Conservation (phyloP, 495 filamentous ascomycete species). For the Glonium stellatum region DNA sequence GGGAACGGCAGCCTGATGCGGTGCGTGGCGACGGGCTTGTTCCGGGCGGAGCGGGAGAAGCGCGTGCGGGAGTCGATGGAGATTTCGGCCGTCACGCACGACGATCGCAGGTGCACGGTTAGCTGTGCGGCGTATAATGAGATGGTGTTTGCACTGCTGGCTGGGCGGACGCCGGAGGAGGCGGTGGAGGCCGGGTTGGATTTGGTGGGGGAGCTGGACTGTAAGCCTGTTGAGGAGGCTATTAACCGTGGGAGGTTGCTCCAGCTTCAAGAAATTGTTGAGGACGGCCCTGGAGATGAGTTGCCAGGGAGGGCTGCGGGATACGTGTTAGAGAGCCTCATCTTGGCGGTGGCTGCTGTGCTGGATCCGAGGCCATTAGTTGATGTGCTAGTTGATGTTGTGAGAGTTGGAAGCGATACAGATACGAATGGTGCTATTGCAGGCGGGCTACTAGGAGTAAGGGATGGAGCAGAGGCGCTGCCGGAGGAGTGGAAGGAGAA, state of each 20-base stretch:
- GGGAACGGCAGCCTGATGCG: conserved; percentile 28
- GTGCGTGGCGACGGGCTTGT: conserved; percentile 18
- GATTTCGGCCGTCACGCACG: conserved; percentile 21
- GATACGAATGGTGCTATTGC: conserved; percentile 26
- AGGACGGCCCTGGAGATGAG: conserved; percentile 8
- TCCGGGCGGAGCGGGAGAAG: neutral
- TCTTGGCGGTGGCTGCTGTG: conserved; percentile 13
- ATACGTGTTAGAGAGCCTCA: conserved; percentile 18
- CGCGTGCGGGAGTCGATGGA: conserved; percentile 9
- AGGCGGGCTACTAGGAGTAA: conserved; percentile 20
- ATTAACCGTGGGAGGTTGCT: conserved; percentile 1
- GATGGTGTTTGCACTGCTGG: conserved; percentile 16
- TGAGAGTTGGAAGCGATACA: conserved; percentile 18
- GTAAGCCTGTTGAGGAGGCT: conserved; percentile 5
- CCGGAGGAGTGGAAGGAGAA: conserved; percentile 16
- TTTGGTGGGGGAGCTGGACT: conserved; percentile 7
- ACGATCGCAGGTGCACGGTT: conserved; percentile 19
- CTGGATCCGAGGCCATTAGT: conserved; percentile 14
- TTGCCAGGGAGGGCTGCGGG: conserved; percentile 4
- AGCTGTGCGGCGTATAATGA: conserved; percentile 23
- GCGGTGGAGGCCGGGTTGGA: conserved; percentile 9
- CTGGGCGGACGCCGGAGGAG: conserved; percentile 3
- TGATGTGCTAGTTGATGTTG: conserved; percentile 24
- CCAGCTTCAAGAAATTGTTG: conserved; percentile 1
- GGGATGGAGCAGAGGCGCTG: conserved; percentile 20